These are phyloP conservation scores for Diutina mesorugosa DNA, from an alignment of 1,139 yeast genomes.

Conservation along the genomic window DNA sequence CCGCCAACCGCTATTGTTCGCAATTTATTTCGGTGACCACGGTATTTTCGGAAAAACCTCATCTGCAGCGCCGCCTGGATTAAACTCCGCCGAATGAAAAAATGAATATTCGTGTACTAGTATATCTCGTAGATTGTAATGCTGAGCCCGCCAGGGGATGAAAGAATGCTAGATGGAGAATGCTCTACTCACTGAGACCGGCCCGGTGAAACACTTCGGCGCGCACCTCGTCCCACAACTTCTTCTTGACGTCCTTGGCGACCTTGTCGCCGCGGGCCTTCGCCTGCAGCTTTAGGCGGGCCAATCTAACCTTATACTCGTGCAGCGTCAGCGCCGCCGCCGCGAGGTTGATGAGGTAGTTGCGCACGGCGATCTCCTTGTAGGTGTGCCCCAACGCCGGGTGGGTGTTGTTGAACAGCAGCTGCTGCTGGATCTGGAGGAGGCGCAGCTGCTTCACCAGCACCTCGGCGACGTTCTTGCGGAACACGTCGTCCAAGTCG, in stretches of 20 bases:
- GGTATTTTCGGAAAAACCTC: too few relatives aligned
- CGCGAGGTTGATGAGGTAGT: slow-evolving; percentile 36
- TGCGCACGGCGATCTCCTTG: slow-evolving; percentile 35
- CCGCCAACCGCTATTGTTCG: too few relatives aligned
- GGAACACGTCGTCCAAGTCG: slow-evolving; percentile 29
- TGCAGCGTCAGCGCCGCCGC: slow-evolving; percentile 45
- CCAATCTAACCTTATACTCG: slow-evolving; percentile 31
- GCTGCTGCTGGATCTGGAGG: slow-evolving; percentile 24
- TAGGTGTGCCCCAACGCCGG: slow-evolving; percentile 22
- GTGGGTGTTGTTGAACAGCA: slow-evolving; percentile 10
- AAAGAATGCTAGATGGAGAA: not conserved
- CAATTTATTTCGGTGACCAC: too few relatives aligned
- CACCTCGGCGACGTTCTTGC: slow-evolving; percentile 37
- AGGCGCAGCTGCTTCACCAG: slow-evolving; percentile 37
- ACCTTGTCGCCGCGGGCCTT: slow-evolving; percentile 19
- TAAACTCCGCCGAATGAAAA: not conserved
- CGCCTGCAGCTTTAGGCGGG: slow-evolving; percentile 16
- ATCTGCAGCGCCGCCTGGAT: too few relatives aligned
- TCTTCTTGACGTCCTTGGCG: slow-evolving; percentile 29
- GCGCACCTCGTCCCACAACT: slow-evolving; percentile 37
- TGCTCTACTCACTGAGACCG: slow-evolving; percentile 20
- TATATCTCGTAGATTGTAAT: not conserved
- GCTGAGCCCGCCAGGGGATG: not conserved
- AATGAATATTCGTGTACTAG: not conserved
- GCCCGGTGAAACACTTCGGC: slow-evolving; percentile 36